These are phyloP conservation scores for Stephania japonica DNA, from an alignment of 164 flowering plant genomes.

Conservation along the genomic window DNA sequence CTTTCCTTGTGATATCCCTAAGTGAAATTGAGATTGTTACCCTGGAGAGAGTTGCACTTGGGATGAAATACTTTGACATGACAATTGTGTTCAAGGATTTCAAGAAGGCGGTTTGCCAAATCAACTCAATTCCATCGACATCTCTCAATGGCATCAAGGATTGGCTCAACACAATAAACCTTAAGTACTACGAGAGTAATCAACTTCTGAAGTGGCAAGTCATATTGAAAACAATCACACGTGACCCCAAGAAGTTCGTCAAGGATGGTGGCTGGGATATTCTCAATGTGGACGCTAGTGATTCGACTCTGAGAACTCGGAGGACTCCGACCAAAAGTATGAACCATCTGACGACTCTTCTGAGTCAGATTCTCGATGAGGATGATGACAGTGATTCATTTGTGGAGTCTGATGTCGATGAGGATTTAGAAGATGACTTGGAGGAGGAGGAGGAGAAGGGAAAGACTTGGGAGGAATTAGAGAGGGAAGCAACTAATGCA, in stretches of 20 bases:
- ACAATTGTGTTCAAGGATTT: constrained; percentile 82
- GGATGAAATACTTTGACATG: constrained; percentile 85
- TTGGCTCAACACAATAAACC: constrained; percentile 78
- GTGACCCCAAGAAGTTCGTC: constrained; percentile 66
- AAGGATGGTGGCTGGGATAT: constrained; percentile 92
- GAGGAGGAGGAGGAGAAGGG: constrained; percentile 85
- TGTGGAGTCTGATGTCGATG: constrained; percentile 82
- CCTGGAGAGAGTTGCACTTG: constrained; percentile 76
- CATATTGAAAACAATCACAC: constrained; percentile 65
- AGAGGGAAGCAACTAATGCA: constrained; percentile 85
- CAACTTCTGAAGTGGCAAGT: constrained; percentile 67
- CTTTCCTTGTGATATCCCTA: constrained; percentile 63
- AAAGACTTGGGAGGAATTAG: constrained; percentile 89
- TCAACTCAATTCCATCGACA: constrained; percentile 72
- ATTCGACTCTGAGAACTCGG: constrained; percentile 55
- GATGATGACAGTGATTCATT: constrained; percentile 56
- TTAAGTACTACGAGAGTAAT: constrained; percentile 83
- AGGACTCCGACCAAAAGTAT: constrained; percentile 73
- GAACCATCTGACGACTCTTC: constrained; percentile 64
- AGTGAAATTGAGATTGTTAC: constrained; percentile 84
- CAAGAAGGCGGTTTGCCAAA: constrained; percentile 69
- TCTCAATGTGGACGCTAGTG: constrained; percentile 71
- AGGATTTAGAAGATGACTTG: constrained; percentile 45
- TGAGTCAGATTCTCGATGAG: constrained; percentile 58
- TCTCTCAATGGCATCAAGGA: constrained; percentile 82